phyloP scores from a whole-genome alignment of 345 rosid species.

The Sisymbrium irio region DNA sequence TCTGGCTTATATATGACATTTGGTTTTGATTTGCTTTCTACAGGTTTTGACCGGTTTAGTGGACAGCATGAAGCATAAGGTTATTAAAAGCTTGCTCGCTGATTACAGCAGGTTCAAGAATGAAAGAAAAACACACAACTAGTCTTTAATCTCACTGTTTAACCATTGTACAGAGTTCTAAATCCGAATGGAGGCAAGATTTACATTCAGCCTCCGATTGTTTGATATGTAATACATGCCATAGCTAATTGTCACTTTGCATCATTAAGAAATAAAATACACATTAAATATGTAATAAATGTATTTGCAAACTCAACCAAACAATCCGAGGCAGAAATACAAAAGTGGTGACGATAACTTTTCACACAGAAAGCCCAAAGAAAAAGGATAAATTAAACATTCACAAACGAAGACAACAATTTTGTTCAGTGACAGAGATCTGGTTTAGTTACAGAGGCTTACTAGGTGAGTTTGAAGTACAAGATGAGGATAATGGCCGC shows the following conservation, averaged over 20 bases:
- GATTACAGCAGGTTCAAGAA: constrained; percentile 69
- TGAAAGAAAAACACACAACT: constrained; percentile 33
- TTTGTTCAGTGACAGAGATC: constrained; percentile 1
- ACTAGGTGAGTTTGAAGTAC: constrained; percentile 79
- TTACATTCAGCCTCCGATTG: background rate
- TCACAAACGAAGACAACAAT: constrained; percentile 5
- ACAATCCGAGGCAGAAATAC: background rate
- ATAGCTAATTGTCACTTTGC: background rate
- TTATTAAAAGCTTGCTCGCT: constrained; percentile 63
- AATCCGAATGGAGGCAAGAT: background rate
- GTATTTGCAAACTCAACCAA: background rate
- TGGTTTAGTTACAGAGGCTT: constrained; percentile 15
- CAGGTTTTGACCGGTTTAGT: constrained; percentile 61
- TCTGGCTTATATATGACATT: background rate
- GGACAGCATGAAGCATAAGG: constrained; percentile 73
- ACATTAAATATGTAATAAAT: background rate
- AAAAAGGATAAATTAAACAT: background rate
- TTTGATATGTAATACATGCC: background rate
- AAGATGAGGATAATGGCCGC: constrained; percentile 57
- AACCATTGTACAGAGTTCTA: background rate
- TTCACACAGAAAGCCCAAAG: constrained; percentile 27
- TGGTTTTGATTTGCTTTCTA: background rate
- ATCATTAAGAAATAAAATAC: background rate
- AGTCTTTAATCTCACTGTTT: background rate
- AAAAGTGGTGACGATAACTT: constrained; percentile 4